Evolutionary conservation across 106 monocot species (phyloP).

Genomic region (Hemerocallis citrina): DNA sequence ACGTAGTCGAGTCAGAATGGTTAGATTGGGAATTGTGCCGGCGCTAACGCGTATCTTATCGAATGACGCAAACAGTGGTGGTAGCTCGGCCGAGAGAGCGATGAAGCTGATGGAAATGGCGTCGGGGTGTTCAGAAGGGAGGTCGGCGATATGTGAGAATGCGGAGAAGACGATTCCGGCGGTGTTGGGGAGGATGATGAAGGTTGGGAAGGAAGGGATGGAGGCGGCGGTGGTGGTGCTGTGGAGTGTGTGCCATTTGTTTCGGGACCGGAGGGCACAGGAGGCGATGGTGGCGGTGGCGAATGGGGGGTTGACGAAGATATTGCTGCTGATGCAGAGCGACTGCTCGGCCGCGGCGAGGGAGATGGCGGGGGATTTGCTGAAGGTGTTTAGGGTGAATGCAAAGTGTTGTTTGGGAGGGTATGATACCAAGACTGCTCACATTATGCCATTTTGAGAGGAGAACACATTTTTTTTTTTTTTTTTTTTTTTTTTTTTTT

Average conservation of each 20-base stretch:
- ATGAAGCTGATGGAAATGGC: slow-evolving; percentile 43
- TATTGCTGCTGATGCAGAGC: slow-evolving; percentile 78
- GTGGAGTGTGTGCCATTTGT: slow-evolving; percentile 65
- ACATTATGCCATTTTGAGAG: slow-evolving; percentile 89
- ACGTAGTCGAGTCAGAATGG: slow-evolving; percentile 19
- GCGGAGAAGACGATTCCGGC: slow-evolving; percentile 16
- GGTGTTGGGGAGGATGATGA: slow-evolving; percentile 48
- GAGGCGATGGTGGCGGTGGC: slow-evolving; percentile 46
- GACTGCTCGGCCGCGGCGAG: slow-evolving; percentile 58
- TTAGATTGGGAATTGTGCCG: slow-evolving; percentile 25
- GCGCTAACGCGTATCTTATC: neutral
- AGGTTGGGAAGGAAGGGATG: slow-evolving; percentile 40
- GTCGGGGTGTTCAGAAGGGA: slow-evolving; percentile 41
- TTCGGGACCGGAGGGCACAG: slow-evolving; percentile 50
- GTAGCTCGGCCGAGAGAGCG: slow-evolving; percentile 33
- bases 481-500: no score
- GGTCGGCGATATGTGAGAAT: slow-evolving; percentile 44
- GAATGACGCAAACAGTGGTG: neutral
- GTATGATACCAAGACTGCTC: slow-evolving; percentile 54
- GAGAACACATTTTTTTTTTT: no score
- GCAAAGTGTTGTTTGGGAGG: slow-evolving; percentile 49
- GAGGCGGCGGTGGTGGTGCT: slow-evolving; percentile 58
- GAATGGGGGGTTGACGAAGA: slow-evolving; percentile 53
- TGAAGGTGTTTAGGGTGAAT: slow-evolving; percentile 50
- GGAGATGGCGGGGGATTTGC: slow-evolving; percentile 70